Conservation (phyloP, 2,329 filamentous ascomycete genomes). For the Arthrobotrys megalospora region DNA sequence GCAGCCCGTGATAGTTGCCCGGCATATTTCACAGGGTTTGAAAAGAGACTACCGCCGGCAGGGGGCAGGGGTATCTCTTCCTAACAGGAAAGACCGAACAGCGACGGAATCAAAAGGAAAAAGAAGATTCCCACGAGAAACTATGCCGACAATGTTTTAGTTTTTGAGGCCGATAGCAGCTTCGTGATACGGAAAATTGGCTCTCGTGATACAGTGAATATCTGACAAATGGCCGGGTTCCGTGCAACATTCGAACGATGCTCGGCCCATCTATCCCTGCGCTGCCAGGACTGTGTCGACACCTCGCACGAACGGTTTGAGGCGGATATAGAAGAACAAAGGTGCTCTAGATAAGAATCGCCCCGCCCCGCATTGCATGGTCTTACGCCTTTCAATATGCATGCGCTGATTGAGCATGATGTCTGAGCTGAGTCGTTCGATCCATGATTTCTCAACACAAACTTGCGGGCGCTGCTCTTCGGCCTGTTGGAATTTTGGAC, state of each 20-base stretch:
- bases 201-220: conserved; percentile 31
- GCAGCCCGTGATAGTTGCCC: conserved; percentile 35
- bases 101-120: conserved; percentile 47
- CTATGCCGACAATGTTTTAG: conserved; percentile 12
- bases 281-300: conserved; percentile 6
- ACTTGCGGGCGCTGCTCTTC: background rate
- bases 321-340: background rate
- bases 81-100: conserved; percentile 52
- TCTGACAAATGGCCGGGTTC: conserved; percentile 31
- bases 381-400: conserved; percentile 3
- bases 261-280: conserved; percentile 11
- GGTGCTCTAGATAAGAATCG: conserved; percentile 9
- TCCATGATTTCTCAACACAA: conserved; percentile 38
- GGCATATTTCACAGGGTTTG: conserved; percentile 37
- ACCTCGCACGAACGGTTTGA: conserved; percentile 17
- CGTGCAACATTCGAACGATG: background rate
- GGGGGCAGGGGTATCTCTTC: conserved; percentile 18
- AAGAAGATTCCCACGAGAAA: conserved; percentile 13
- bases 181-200: conserved; percentile 30
- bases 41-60: conserved; percentile 28
- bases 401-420: conserved; percentile 28
- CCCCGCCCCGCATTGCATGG: conserved; percentile 21
- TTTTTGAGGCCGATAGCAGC: conserved; percentile 21
- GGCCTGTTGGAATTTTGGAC: conserved; percentile 46
- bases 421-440: conserved; percentile 22